phyloP scores from a whole-genome alignment of 306 rosid genomes.

The Rubus idaeus region DNA sequence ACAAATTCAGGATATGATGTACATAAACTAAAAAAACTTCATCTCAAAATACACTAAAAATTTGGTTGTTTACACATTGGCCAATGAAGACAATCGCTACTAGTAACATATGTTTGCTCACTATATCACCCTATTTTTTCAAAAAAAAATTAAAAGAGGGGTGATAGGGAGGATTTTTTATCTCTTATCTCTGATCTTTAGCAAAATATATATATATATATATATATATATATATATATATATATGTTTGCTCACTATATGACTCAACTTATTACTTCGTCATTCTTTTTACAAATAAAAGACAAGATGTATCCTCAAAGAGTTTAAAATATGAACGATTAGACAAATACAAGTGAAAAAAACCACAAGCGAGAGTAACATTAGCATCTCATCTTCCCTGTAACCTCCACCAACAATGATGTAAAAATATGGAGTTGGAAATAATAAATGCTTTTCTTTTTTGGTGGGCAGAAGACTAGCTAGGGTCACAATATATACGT shows the following conservation, averaged over 20 bases:
- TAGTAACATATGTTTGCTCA: too few relatives aligned
- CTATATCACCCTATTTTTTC: too few relatives aligned
- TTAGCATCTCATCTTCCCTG: too few relatives aligned
- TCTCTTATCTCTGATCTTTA: too few relatives aligned
- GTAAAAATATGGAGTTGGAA: constrained; percentile 3
- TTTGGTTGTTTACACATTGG: neutral
- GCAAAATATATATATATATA: too few relatives aligned
- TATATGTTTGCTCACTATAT: too few relatives aligned
- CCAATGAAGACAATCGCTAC: too few relatives aligned
- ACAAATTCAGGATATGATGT: neutral
- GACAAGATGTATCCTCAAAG: neutral
- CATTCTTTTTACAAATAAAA: neutral
- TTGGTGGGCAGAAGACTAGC: constrained; percentile 9
- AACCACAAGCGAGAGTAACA: neutral
- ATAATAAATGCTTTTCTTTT: constrained; percentile 18
- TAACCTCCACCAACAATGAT: neutral
- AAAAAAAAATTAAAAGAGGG: too few relatives aligned
- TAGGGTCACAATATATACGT: neutral
- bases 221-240: too few relatives aligned
- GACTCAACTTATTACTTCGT: too few relatives aligned
- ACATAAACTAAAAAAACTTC: neutral
- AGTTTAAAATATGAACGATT: neutral
- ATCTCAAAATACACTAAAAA: neutral
- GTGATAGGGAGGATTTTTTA: too few relatives aligned
- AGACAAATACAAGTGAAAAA: neutral